Evolutionary conservation across 139 green algal genomes (phyloP).

Genomic region (Chlamydomonas schloesseri): DNA sequence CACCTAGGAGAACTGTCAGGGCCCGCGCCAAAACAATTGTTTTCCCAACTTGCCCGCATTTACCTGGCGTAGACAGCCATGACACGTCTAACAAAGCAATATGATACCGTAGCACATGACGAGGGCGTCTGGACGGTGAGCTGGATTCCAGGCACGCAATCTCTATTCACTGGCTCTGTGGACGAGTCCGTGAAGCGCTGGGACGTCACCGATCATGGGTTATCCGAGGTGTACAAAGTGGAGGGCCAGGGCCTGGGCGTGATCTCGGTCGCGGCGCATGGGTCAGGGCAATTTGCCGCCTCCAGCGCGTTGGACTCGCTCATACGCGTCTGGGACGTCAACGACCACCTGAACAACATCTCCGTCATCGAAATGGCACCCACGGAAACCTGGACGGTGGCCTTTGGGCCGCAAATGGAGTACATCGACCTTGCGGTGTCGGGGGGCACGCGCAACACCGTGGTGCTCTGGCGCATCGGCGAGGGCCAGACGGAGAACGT

Average conservation of each 20-base stretch:
- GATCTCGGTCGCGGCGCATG: constrained; percentile 79
- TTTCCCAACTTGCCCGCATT: too few species aligned
- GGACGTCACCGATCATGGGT: constrained; percentile 59
- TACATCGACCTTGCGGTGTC: constrained; percentile 71
- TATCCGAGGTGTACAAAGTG: constrained; percentile 64
- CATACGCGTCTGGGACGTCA: constrained; percentile 83
- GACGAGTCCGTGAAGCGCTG: constrained; percentile 90
- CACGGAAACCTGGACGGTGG: constrained; percentile 88
- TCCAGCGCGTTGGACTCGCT: constrained; percentile 86
- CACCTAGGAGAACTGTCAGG: too few species aligned
- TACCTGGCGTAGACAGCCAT: too few species aligned
- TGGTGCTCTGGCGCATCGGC: constrained; percentile 58
- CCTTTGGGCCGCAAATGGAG: constrained; percentile 70
- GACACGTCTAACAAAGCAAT: constrained; percentile 53
- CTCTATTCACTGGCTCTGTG: constrained; percentile 84
- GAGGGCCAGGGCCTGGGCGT: constrained; percentile 87
- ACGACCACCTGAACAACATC: constrained; percentile 56
- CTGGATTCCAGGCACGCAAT: constrained; percentile 71
- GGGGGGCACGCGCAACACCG: constrained; percentile 74
- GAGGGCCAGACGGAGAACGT: constrained; percentile 44
- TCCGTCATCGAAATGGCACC: constrained; percentile 81
- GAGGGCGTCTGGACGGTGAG: constrained; percentile 84
- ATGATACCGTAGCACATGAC: constrained; percentile 80
- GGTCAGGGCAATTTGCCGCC: constrained; percentile 75
- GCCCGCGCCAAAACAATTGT: too few species aligned